Percentiles rank a stretch among this genome's conserved stretches.
phyloP scores from a whole-genome alignment of 495 filamentous ascomycete species.

The Margaritispora aquatica region DNA sequence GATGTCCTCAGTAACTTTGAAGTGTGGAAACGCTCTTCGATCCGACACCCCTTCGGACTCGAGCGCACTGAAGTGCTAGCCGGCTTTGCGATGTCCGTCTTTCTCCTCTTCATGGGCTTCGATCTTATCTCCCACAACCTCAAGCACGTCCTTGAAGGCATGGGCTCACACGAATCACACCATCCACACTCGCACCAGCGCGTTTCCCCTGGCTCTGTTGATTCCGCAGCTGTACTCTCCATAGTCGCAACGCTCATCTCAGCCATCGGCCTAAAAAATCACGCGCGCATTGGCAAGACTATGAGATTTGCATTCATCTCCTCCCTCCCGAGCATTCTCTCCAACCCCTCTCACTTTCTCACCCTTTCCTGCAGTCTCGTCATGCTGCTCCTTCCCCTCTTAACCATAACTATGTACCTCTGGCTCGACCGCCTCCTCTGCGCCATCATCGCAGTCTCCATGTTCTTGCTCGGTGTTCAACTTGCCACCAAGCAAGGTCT shows the following conservation, averaged over 20 bases:
- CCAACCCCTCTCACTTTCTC: slow-evolving; percentile 90
- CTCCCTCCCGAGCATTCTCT: slow-evolving; percentile 70
- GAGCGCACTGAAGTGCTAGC: slow-evolving; percentile 90
- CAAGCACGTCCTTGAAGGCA: slow-evolving; percentile 71
- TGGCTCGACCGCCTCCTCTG: slow-evolving; percentile 81
- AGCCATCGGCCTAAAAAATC: slow-evolving; percentile 83
- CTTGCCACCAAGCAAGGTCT: slow-evolving; percentile 79
- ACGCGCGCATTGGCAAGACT: slow-evolving; percentile 81
- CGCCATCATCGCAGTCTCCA: slow-evolving; percentile 67
- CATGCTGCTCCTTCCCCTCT: slow-evolving; percentile 76
- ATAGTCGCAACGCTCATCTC: slow-evolving; percentile 83
- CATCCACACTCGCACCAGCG: slow-evolving; percentile 61
- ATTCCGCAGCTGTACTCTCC: slow-evolving; percentile 78
- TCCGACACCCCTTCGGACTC: slow-evolving; percentile 89
- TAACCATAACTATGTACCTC: slow-evolving; percentile 60
- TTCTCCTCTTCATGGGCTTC: slow-evolving; percentile 92
- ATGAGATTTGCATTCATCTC: slow-evolving; percentile 78
- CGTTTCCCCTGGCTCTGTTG: slow-evolving; percentile 67
- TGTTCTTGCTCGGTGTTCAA: slow-evolving; percentile 79
- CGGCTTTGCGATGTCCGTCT: slow-evolving; percentile 94
- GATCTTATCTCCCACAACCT: slow-evolving; percentile 90
- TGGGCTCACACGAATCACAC: slow-evolving; percentile 54
- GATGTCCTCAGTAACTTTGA: slow-evolving; percentile 94
- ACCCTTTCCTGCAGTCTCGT: slow-evolving; percentile 78
- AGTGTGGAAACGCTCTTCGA: slow-evolving; percentile 89